Conservation (phyloP, 1,284 basidiomycete genomes). For the Heterobasidion parviporum region DNA sequence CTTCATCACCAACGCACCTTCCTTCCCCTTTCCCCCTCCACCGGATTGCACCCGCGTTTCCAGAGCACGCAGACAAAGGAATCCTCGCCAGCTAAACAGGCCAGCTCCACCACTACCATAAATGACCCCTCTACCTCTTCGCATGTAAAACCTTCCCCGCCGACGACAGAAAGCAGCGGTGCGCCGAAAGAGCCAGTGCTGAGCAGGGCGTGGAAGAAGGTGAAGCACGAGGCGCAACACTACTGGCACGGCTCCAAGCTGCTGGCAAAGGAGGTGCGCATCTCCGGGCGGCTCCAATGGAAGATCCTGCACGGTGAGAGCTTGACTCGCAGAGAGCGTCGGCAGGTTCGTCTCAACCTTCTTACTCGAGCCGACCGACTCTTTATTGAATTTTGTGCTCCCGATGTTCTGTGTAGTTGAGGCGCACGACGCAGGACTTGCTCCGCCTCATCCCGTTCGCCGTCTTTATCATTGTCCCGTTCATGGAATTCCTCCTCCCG, state of each 20-base stretch:
- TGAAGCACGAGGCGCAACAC: slow-evolving; percentile 94
- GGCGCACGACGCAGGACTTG: slow-evolving; percentile 89
- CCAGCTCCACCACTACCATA: slow-evolving; percentile 8
- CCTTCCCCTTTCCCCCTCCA: not conserved
- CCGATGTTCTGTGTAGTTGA: slow-evolving; percentile 80
- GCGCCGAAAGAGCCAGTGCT: slow-evolving; percentile 40
- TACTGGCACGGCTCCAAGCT: slow-evolving; percentile 98
- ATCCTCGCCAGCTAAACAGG: not conserved
- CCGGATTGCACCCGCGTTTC: slow-evolving; percentile 12
- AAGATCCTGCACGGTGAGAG: slow-evolving; percentile 65
- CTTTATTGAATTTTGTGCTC: no score
- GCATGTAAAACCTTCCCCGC: slow-evolving; percentile 40
- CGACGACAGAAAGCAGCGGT: slow-evolving; percentile 42
- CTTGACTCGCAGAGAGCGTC: not conserved
- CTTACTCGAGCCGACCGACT: no score
- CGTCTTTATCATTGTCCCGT: slow-evolving; percentile 93
- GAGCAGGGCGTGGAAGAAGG: slow-evolving; percentile 76
- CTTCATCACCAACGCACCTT: slow-evolving; percentile 9
- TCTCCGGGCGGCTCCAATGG: slow-evolving; percentile 83
- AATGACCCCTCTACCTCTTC: slow-evolving; percentile 10
- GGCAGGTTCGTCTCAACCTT: slow-evolving; percentile 37
- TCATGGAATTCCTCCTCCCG: slow-evolving; percentile 97
- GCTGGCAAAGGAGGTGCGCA: slow-evolving; percentile 89
- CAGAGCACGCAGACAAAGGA: slow-evolving; percentile 16
- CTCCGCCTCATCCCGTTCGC: slow-evolving; percentile 92